Base-by-base conservation (phyloP, 305 asterid species). In the Fraxinus paxiana region DNA sequence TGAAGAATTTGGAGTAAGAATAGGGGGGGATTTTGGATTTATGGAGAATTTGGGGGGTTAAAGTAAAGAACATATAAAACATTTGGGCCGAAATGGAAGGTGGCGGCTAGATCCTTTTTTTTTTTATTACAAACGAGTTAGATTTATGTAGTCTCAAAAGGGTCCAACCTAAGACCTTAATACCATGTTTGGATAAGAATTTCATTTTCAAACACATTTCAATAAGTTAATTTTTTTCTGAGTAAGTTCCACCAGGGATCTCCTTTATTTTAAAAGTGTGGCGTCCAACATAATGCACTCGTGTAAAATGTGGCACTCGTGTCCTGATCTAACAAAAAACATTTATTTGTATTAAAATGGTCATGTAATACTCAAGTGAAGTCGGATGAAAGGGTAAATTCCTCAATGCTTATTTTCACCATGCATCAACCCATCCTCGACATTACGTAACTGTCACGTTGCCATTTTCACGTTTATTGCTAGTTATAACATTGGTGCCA, bases 1-100 rank as follows among this genome's bases (percentile, higher is more conserved):
- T 86, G 84, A 80, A 48, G 87, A 73, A 78, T 17, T 72, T 56
- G 33, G 69, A 69, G 77, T 13, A 61, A 56, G 28, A 48, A 28
- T 31, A 34, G 82, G 88, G 89, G 89, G 59, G 26, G 43, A 38
- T 34, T 77, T 80, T 34, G 86, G 73, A 85, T 81, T 82, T 83
- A 12, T 6, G 2, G 34, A 61, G 31, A 56, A 0, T 43, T 22
- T 69, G 63, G 13, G 77, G 85, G 82, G 15, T 78, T 22, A 0
- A 56, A 71, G 8, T 69, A 15, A 34, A 38, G 86, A 85, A 82
- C 67, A 43, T 22, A 37, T 71, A 18, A 6, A 0, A 20, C 0
- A 46, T 77, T 67, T n/a, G 13, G 51, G 46, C 76, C 80, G 76
- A 74, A 79, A 79, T 22, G 87, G 54, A 74, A 77, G 86, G 87